Base-by-base conservation (phyloP, 2,329 filamentous ascomycete species). In the Penicillium sp. region DNA sequence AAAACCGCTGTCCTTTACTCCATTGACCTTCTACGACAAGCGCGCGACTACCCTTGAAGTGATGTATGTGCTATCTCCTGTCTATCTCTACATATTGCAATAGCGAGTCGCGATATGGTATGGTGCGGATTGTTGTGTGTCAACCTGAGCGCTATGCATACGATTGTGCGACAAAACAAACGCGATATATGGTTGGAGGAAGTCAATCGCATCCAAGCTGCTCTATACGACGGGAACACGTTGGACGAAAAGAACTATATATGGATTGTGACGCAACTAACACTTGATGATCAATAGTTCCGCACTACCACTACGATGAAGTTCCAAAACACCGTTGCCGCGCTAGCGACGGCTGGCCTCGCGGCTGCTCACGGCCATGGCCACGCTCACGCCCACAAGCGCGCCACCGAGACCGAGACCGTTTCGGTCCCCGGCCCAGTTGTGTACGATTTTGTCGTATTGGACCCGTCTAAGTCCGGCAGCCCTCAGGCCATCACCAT, bases 371-470 rank as follows among this genome's bases (percentile, higher is more conserved):
- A 78, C 59, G 73, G 77, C 65, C 71, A 72, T 56, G 76, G 78
- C 62, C 69, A 71, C 50, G 78, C 78, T 63, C 71, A 71, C 56
- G 76, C 77, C 65, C 74, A 75, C 62, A 74, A 75, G 68, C 78
- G 77, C 62, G 70, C 63, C 29, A 64, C 75, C 19, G 76, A 77
- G 37, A 76, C 76, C 58, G 77, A 79, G 21, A 76, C 80, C 53
- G 82, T 85, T 54, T 81, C 83, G 54, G 82, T 87, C 50, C 78
- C 82, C 41, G 84, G 82, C 42, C 82, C 87, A 65, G 85, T 87
- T 56, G 83, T 88, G 56, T 97, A 93, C 77, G 82, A 88, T 71
- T 79, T 93, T 54, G 84, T 89, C 60, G 88, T 87, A 60, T 67
- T 86, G 69, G 62, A 78, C 35, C 82, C 96, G 65, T 79, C 80